Evolutionary conservation across 2,329 filamentous ascomycete species (phyloP), one percentile per base, ranked within the genome.

Genomic region (Lachnellula occidentalis): DNA sequence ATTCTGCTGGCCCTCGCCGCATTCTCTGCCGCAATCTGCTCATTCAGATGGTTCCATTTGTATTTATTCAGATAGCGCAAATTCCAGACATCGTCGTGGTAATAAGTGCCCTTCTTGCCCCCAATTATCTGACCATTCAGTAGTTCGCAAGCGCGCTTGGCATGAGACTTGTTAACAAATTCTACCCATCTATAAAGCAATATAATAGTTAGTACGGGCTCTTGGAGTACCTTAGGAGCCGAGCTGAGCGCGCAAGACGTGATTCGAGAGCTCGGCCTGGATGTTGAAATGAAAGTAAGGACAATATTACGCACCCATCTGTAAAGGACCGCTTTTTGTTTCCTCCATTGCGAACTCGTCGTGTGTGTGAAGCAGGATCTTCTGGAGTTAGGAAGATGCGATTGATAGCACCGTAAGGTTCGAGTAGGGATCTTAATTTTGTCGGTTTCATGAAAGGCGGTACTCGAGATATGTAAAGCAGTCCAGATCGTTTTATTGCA

Each of bases 371-470:
- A 3, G 79, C 70, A 0, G 84, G 79, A 66, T 90, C 85, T 71
- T 94, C 88, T 12, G 88, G 88, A 0, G 87, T 83, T 17, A 92
- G 79, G 73, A 92, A 92, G 54, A 91, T 85, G 63, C 88, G 85
- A 65, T 88, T 88, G 66, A 92, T 82, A 39, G 77, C 76, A 57
- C 90, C 90, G 71, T 90, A 90, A 9, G 85, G 86, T 58, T 85
- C 78, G 51, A 94, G 81, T 14, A 91, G 82, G 17, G 85, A 84
- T 61, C 87, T 84, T 41, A 94, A 77, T 67, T 92, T 92, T 50
- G 78, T 75, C 6, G 89, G 88, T 66, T 91, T 92, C 88, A 95
- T 94, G 71, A 92, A 95, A 0, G 90, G 90, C 4, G 90, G 90
- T 59, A 94, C 82, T 56, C 90, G 84, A 4, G 88, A 92, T 58